These are phyloP conservation scores for Globisporangium acanthophoron DNA, from an alignment of 352 stramenopile species.

Conservation along the genomic window DNA sequence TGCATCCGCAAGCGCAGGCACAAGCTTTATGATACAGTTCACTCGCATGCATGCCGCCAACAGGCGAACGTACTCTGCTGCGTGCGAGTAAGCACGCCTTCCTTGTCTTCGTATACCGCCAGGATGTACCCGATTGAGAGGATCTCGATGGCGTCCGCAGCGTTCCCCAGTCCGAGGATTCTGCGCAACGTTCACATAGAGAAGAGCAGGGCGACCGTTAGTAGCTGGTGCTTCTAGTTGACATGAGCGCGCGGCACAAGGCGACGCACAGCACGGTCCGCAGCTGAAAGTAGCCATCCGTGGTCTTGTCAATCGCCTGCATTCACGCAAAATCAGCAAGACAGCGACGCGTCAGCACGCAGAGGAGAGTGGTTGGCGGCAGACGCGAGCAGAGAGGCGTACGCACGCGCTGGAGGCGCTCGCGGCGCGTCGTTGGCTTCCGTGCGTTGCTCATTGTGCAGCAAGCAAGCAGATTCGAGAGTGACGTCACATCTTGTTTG, in stretches of 20 bases:
- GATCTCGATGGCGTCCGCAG: constrained; percentile 88
- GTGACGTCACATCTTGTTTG: too few species aligned
- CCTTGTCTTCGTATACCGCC: constrained; percentile 71
- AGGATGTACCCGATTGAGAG: constrained; percentile 90
- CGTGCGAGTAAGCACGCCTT: constrained; percentile 40
- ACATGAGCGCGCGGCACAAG: background rate
- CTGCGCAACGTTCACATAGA: constrained; percentile 14
- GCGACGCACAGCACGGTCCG: constrained; percentile 55
- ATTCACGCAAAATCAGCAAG: background rate
- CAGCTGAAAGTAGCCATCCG: constrained; percentile 64
- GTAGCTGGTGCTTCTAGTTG: background rate
- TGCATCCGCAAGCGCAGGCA: background rate
- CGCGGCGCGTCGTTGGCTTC: constrained; percentile 1
- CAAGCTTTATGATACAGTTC: background rate
- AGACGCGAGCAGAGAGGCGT: background rate
- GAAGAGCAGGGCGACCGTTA: background rate
- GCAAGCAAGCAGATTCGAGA: too few species aligned
- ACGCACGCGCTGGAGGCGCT: constrained; percentile 15
- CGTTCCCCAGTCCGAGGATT: constrained; percentile 81
- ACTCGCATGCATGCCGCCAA: too few species aligned
- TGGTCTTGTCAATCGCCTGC: constrained; percentile 45
- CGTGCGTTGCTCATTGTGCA: background rate
- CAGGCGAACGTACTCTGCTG: constrained; percentile 39
- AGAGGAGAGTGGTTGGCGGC: background rate
- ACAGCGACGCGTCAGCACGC: background rate